phyloP scores from a whole-genome alignment of 179 eudicot species.

The Heliamphora pulchella region DNA sequence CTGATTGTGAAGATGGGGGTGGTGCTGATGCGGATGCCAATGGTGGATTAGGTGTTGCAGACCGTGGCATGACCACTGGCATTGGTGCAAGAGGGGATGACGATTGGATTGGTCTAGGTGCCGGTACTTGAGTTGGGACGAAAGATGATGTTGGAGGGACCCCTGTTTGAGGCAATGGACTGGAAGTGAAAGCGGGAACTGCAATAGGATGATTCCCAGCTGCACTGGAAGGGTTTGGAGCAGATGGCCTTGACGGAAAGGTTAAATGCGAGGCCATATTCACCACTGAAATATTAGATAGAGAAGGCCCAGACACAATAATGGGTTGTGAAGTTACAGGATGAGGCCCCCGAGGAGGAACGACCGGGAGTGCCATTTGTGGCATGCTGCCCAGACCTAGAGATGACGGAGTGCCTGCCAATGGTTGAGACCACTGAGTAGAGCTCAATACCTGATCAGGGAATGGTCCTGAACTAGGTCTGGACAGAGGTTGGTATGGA shows the following conservation, averaged over 20 bases:
- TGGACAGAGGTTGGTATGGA: constrained; percentile 17
- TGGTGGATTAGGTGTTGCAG: constrained; percentile 24
- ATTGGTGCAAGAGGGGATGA: constrained; percentile 17
- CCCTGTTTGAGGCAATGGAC: constrained; percentile 24
- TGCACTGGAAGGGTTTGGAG: background rate
- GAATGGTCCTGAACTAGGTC: constrained; percentile 21
- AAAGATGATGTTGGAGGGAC: constrained; percentile 21
- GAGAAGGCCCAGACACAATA: constrained; percentile 22
- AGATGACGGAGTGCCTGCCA: constrained; percentile 15
- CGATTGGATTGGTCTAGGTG: constrained; percentile 32
- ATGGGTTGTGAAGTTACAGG: constrained; percentile 20
- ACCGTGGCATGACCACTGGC: background rate
- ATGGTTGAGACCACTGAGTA: constrained; percentile 17
- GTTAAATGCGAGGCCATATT: constrained; percentile 19
- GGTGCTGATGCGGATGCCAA: constrained; percentile 9
- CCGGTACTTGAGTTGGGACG: constrained; percentile 17
- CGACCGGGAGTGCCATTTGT: constrained; percentile 20
- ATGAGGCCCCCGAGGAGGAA: constrained; percentile 21
- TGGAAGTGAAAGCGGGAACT: background rate
- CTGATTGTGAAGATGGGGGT: constrained; percentile 23
- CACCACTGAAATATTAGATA: constrained; percentile 5
- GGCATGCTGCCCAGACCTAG: constrained; percentile 15
- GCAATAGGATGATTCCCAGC: background rate
- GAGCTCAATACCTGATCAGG: constrained; percentile 25
- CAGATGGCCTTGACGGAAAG: constrained; percentile 17